These are phyloP conservation scores for Phylloporus arenicola DNA, from an alignment of 768 basidiomycete species.

Conservation along the genomic window DNA sequence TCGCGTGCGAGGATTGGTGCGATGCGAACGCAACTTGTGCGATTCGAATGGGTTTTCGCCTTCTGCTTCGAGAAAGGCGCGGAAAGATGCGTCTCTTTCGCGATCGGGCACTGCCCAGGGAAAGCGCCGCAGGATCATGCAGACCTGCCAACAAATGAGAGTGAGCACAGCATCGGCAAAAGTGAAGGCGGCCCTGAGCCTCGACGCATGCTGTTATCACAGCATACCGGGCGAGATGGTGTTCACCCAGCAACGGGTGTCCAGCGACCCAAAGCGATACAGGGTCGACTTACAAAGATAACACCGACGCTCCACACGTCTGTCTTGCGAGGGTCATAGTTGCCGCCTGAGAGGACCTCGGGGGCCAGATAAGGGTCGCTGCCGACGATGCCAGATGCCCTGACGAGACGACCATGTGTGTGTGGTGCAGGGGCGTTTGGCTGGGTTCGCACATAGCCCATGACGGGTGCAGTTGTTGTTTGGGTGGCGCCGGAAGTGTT, in stretches of 20 bases:
- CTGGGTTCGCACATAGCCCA: slow-evolving; percentile 18
- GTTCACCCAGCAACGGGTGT: not conserved
- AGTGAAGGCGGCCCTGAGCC: not conserved
- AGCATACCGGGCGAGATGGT: not conserved
- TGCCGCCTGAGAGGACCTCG: slow-evolving; percentile 76
- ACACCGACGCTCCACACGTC: slow-evolving; percentile 99
- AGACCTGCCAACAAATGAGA: slow-evolving; percentile 32
- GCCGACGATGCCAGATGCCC: slow-evolving; percentile 88
- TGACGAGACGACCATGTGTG: slow-evolving; percentile 38
- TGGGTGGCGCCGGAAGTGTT: slow-evolving; percentile 6
- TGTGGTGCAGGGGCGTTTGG: slow-evolving; percentile 33
- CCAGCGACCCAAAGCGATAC: not conserved
- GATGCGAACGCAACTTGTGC: slow-evolving; percentile 17
- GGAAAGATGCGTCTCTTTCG: slow-evolving; percentile 88
- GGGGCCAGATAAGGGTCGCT: slow-evolving; percentile 98
- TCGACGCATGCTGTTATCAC: slow-evolving; percentile 1
- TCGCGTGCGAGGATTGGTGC: slow-evolving; percentile 2
- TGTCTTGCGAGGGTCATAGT: slow-evolving; percentile 93
- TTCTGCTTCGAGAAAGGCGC: slow-evolving; percentile 88
- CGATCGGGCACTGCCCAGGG: slow-evolving; percentile 98
- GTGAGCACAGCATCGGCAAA: slow-evolving; percentile 11
- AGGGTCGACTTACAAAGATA: slow-evolving; percentile 70
- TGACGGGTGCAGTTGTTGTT: slow-evolving; percentile 2
- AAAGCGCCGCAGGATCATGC: slow-evolving; percentile 96
- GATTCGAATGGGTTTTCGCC: slow-evolving; percentile 60